Evolutionary conservation across 2,329 filamentous ascomycete species (phyloP).

Genomic region (Apiospora koreana): DNA sequence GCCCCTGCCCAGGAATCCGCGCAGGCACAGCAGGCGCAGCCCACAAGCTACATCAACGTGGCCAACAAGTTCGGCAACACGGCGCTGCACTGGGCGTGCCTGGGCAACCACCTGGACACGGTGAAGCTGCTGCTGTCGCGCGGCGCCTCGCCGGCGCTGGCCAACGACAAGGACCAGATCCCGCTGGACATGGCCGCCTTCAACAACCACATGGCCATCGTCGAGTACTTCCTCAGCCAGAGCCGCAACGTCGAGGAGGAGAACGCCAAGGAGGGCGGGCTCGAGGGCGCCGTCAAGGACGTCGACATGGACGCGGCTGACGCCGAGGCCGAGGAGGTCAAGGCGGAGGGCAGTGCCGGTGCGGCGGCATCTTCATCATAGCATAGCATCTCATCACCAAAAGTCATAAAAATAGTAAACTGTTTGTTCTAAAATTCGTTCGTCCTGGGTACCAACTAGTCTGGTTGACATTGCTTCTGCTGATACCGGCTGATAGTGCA

Average conservation of each 20-base stretch:
- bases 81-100: constrained; percentile 87
- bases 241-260: constrained; percentile 48
- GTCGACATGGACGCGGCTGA: constrained; percentile 22
- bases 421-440: neutral
- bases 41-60: constrained; percentile 58
- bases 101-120: constrained; percentile 81
- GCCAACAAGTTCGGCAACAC: constrained; percentile 87
- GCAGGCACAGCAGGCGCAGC: neutral
- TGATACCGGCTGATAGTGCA: too few species aligned
- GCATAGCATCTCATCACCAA: neutral
- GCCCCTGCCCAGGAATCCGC: constrained; percentile 18
- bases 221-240: constrained; percentile 59
- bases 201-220: constrained; percentile 66
- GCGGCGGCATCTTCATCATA: neutral
- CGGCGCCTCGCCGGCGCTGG: constrained; percentile 75
- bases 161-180: constrained; percentile 83
- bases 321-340: constrained; percentile 12
- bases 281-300: constrained; percentile 39
- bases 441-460: neutral
- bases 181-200: constrained; percentile 74
- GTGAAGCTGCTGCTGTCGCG: constrained; percentile 76
- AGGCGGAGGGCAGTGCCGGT: neutral
- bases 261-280: constrained; percentile 44
- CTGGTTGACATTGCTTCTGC: neutral
- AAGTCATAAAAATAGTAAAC: constrained; percentile 1